Base-by-base conservation (phyloP, 202 grass and related monocot genomes). In the Musa balbisiana region DNA sequence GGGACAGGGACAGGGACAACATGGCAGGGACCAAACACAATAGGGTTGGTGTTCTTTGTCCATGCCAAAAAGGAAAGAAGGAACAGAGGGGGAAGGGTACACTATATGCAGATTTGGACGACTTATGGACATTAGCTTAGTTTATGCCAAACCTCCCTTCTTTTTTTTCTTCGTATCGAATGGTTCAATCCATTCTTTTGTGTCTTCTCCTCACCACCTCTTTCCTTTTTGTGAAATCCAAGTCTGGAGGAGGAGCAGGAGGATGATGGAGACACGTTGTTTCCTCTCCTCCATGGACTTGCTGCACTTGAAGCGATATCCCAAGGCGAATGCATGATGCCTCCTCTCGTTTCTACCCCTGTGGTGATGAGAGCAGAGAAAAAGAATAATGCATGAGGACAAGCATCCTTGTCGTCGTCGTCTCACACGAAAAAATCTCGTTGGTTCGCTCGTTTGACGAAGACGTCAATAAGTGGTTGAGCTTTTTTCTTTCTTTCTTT, bases 201-300 rank as follows among this genome's bases (percentile, higher is more conserved):
- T 68, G 13, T 68, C 27, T 49, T 26, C 13, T 68, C 23, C 27
- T 68, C 14, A 20, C 17, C 56, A 19, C 56, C 27, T 27, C 27
- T 27, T 27, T 27, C 27, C 27, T 1, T 73, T 54, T 73, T 54
- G 24, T 51, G 24, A 52, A 54, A 6, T 3, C 51, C 22, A 14
- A 55, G 51, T 23, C 51, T 24, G 10, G 5, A 14, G 20, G 21
- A 19, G 50, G 51, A 60, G n/a, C 1, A 23, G 24, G 15, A 53
- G 11, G 69, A 52, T 14, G 71, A 73, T 55, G 20, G 50, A 52
- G 71, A 73, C 71, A 73, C 24, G 52, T 73, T 73, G 52, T 17
- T 55, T 73, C 71, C 71, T 73, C 71, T 24, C 71, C 20, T 27
- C 10, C 20, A 49, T 15, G 71, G 71, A 73, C 71, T 73, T 73